A percentile compares a stretch with the other conserved stretches of the same genome.
These are phyloP conservation scores for Taxillus chinensis DNA, from an alignment of 164 flowering plant species.

Conservation along the genomic window DNA sequence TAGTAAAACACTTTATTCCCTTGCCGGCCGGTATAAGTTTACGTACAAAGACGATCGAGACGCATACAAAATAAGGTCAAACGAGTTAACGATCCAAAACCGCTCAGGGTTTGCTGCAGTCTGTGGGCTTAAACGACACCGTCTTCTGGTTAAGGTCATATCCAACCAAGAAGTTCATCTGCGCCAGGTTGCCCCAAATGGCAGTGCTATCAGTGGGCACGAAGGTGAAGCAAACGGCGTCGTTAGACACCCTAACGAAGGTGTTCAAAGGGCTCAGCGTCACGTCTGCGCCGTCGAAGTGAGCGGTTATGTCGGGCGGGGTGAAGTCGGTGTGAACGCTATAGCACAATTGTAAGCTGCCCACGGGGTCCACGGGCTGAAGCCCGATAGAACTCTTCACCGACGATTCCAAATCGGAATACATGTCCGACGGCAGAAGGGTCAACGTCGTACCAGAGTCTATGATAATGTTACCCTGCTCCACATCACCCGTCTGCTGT, in stretches of 20 bases:
- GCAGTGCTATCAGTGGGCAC: not conserved
- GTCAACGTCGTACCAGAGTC: too few relatives aligned
- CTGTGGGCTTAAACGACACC: constrained; percentile 19
- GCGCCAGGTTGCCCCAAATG: constrained; percentile 24
- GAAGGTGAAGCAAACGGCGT: constrained; percentile 16
- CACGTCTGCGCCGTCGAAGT: constrained; percentile 29
- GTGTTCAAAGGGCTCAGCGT: constrained; percentile 13
- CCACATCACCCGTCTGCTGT: too few relatives aligned
- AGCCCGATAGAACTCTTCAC: too few relatives aligned
- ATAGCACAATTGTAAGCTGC: constrained; percentile 12
- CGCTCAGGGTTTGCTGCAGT: constrained; percentile 13
- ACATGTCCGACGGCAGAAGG: too few relatives aligned
- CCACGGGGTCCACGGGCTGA: too few relatives aligned
- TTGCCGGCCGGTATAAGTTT: too few relatives aligned
- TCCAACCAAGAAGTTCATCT: constrained; percentile 20
- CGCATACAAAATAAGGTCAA: too few relatives aligned
- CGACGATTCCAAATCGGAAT: too few relatives aligned
- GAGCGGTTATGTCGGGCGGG: constrained; percentile 17
- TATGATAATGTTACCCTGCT: too few relatives aligned
- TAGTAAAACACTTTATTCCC: too few relatives aligned
- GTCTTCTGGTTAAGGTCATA: constrained; percentile 16
- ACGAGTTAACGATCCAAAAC: too few relatives aligned
- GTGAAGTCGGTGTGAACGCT: not conserved
- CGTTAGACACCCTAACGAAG: constrained; percentile 7
- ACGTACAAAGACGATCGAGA: too few relatives aligned